Percentiles rank a stretch among this genome's conserved stretches.
Evolutionary conservation across 2,329 filamentous ascomycete genomes (phyloP).

Genomic region (Dothistroma pini): DNA sequence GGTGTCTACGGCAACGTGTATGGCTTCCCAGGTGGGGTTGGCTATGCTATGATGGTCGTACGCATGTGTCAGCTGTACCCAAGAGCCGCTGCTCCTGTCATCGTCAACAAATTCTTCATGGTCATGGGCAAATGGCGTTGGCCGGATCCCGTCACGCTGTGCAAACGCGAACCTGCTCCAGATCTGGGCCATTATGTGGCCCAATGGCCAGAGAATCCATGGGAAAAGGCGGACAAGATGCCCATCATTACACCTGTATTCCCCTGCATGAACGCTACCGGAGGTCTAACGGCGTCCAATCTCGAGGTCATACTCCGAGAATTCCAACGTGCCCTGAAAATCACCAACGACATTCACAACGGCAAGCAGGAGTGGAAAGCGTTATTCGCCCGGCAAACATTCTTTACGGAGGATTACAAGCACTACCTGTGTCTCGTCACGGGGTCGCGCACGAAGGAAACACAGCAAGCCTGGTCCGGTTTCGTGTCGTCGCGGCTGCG

Average conservation of each 20-base stretch:
- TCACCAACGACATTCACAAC: slow-evolving; percentile 74
- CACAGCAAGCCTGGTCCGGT: slow-evolving; percentile 83
- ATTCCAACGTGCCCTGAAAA: slow-evolving; percentile 69
- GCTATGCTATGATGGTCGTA: slow-evolving; percentile 97
- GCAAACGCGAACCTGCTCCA: slow-evolving; percentile 77
- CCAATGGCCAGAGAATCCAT: slow-evolving; percentile 85
- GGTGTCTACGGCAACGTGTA: slow-evolving; percentile 96
- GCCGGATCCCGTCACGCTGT: slow-evolving; percentile 89
- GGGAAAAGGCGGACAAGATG: slow-evolving; percentile 87
- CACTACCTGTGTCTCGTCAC: slow-evolving; percentile 91
- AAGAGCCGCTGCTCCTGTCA: slow-evolving; percentile 79
- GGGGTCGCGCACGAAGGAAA: slow-evolving; percentile 76
- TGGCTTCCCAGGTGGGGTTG: slow-evolving; percentile 93
- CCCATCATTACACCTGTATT: slow-evolving; percentile 97
- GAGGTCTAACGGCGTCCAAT: slow-evolving; percentile 86
- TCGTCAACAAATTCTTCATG: slow-evolving; percentile 91
- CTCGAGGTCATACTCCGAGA: slow-evolving; percentile 81
- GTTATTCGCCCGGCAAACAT: slow-evolving; percentile 83
- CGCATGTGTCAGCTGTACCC: slow-evolving; percentile 95
- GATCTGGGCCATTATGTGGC: slow-evolving; percentile 78
- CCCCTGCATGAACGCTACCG: slow-evolving; percentile 95
- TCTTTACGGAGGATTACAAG: slow-evolving; percentile 90
- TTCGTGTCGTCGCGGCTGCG: slow-evolving; percentile 92
- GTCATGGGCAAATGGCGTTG: slow-evolving; percentile 90
- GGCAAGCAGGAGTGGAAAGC: slow-evolving; percentile 80